These are phyloP conservation scores for Hyphodiscus hymeniophilus DNA, from an alignment of 495 filamentous ascomycete genomes.

Conservation along the genomic window DNA sequence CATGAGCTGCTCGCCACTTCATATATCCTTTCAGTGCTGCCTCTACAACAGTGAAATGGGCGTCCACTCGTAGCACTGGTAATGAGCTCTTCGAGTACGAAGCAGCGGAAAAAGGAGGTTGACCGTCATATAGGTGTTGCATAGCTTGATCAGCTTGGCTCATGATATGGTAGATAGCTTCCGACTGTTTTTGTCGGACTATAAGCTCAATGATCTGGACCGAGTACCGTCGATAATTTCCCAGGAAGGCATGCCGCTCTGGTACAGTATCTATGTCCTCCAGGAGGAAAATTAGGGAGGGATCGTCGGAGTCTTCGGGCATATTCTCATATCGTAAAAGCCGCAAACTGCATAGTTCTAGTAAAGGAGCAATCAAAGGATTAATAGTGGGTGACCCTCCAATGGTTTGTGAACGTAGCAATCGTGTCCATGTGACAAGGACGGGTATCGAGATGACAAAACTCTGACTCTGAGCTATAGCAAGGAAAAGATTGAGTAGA, in stretches of 20 bases:
- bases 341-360: constrained; percentile 70
- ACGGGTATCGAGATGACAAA: constrained; percentile 87
- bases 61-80: constrained; percentile 71
- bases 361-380: constrained; percentile 60
- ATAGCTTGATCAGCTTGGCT: constrained; percentile 64
- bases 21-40: constrained; percentile 85
- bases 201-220: constrained; percentile 76
- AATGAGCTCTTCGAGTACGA: constrained; percentile 76
- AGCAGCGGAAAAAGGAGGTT: constrained; percentile 56
- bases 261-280: constrained; percentile 94
- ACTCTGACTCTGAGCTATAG: constrained; percentile 74
- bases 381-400: constrained; percentile 57
- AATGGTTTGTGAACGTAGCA: constrained; percentile 60
- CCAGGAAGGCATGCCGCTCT: constrained; percentile 93
- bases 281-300: constrained; percentile 69
- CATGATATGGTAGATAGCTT: constrained; percentile 82
- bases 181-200: constrained; percentile 66
- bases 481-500: constrained; percentile 72
- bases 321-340: constrained; percentile 79
- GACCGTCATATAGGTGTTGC: constrained; percentile 63
- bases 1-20: constrained; percentile 59
- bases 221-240: constrained; percentile 90
- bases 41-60: constrained; percentile 83
- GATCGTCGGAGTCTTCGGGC: constrained; percentile 70
- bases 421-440: constrained; percentile 78